Evolutionary conservation across 148 eudicot species (phyloP), one percentile per base, ranked within the genome.

Genomic region (Drosera capensis): DNA sequence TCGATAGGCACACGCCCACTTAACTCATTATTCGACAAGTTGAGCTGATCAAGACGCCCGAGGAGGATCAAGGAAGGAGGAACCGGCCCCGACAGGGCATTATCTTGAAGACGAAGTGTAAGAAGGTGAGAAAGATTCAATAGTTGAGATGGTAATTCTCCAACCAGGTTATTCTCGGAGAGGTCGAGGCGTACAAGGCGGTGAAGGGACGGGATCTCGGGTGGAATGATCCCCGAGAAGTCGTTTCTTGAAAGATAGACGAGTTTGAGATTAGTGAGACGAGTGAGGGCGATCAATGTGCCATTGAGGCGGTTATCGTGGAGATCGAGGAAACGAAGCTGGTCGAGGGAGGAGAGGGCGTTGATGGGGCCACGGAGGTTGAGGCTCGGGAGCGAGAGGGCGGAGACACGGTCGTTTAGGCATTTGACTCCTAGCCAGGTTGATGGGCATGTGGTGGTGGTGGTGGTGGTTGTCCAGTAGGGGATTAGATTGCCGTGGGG

Each of bases 291-390:
- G 3, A 62, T 40, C 8, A 88, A 26, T 34, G 84, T 56, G 54
- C 95, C 92, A 47, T 88, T 88, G 28, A 88, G 68, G 57, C 97
- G 95, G 64, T 88, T 88, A 24, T 52, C 29, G n/a, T 68, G 69
- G 63, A 88, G 84, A 45, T 88, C 95, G 17, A 88, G 75, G 45
- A 68, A 17, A 9, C 95, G 95, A 38, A 88, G 95, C 56, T 80
- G 79, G 35, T 70, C 68, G 23, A 88, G 75, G 5, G 75, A 66
- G 51, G 95, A 58, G 38, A 88, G 80, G 14, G 93, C 56, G 16
- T 39, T 29, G 39, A 88, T 30, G 1, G 92, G 71, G n/a, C 97
- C 97, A 0, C 93, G 94, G 50, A 88, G 86, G 38, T 68, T 72
- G 46, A 72, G 63, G 17, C 68, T 66, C 1, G 97, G 84, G 53